phyloP scores from a whole-genome alignment of 306 rosid species.

The Cyamopsis tetragonoloba region DNA sequence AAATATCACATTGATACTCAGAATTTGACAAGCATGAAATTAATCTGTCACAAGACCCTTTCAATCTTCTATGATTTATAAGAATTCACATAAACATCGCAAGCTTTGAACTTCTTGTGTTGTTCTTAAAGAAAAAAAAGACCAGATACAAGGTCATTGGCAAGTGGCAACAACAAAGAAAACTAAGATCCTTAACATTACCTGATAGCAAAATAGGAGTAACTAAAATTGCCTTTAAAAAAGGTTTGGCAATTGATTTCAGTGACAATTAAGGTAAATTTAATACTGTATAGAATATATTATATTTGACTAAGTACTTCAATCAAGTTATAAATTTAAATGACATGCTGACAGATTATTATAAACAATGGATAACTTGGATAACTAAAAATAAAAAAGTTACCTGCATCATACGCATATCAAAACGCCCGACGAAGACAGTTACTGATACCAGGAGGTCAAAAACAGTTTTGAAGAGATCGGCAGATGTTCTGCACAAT shows the following conservation, averaged over 20 bases:
- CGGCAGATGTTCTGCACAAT: slow-evolving; percentile 92
- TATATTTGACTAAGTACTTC: not conserved
- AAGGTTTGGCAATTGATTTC: slow-evolving; percentile 11
- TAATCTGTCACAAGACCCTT: not conserved
- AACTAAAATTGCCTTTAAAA: slow-evolving; percentile 2
- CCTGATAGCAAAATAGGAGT: not conserved
- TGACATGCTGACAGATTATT: slow-evolving; percentile 1
- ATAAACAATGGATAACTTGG: not conserved
- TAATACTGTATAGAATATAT: not conserved
- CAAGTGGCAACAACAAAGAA: not conserved
- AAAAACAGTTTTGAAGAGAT: slow-evolving; percentile 96
- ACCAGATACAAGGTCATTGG: not conserved
- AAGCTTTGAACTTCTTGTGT: slow-evolving; percentile 5
- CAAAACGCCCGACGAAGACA: slow-evolving; percentile 97
- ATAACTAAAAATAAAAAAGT: slow-evolving; percentile 6
- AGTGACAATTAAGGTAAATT: not conserved
- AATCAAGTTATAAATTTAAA: slow-evolving; percentile 17
- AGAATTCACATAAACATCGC: not conserved
- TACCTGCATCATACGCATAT: slow-evolving; percentile 99
- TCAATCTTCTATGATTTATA: slow-evolving; percentile 2
- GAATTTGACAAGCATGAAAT: slow-evolving; percentile 2
- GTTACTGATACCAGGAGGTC: slow-evolving; percentile 95
- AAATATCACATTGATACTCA: not conserved
- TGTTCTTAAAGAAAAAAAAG: slow-evolving; percentile 3
- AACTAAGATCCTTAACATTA: not conserved